Conservation (phyloP, 352 stramenopile species). For the Pythium chondricola region DNA sequence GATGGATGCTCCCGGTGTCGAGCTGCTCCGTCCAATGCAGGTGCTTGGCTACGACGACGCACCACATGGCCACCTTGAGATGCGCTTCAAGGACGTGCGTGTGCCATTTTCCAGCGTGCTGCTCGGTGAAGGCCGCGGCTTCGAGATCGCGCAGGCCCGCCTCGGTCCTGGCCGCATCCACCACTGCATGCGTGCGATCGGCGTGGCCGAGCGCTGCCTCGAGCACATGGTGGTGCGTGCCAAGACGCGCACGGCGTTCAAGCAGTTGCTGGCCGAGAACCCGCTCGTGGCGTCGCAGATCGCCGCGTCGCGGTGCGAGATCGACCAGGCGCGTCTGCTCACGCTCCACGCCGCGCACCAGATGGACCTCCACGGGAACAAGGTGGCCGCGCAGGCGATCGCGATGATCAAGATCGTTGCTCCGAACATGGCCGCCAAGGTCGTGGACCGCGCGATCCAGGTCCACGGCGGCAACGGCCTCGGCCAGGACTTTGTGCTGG, state of each 20-base stretch:
- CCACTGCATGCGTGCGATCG: constrained; percentile 97
- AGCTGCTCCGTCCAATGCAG: constrained; percentile 79
- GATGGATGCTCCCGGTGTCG: constrained; percentile 88
- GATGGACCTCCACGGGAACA: constrained; percentile 82
- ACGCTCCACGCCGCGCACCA: constrained; percentile 88
- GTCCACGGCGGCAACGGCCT: constrained; percentile 79
- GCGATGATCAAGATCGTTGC: constrained; percentile 96
- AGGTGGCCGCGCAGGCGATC: constrained; percentile 89
- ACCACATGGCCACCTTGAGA: constrained; percentile 92
- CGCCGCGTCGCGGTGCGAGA: constrained; percentile 71
- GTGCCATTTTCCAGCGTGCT: constrained; percentile 89
- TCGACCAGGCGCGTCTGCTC: constrained; percentile 81
- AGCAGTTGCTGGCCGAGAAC: constrained; percentile 89
- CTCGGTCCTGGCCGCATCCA: constrained; percentile 96
- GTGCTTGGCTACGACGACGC: constrained; percentile 98
- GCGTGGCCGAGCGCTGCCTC: constrained; percentile 82
- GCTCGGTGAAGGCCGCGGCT: constrained; percentile 75
- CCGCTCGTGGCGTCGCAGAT: constrained; percentile 76
- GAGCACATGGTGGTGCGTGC: constrained; percentile 84
- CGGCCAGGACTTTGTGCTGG: constrained; percentile 91
- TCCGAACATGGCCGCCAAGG: constrained; percentile 82
- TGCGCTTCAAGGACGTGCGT: constrained; percentile 92
- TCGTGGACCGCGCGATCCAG: constrained; percentile 91
- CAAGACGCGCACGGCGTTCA: constrained; percentile 92
- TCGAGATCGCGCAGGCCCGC: constrained; percentile 88